Evolutionary conservation across 495 filamentous ascomycete species (phyloP), one percentile per base, ranked within the genome.

Genomic region (Daldinia decipiens): DNA sequence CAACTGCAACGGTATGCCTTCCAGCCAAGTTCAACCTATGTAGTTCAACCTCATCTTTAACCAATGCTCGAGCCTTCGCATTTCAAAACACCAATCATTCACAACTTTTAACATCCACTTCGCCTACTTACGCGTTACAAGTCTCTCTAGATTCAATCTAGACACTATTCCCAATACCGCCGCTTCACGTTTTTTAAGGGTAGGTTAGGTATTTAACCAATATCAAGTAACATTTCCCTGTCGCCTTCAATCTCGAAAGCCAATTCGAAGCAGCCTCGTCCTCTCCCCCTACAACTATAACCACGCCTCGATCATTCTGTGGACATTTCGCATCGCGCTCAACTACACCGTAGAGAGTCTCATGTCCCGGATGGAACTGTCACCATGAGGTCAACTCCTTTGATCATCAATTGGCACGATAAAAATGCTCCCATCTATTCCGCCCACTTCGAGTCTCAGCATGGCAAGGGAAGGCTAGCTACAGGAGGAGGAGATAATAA

Each of bases 401-500:
- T 98, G 60, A 92, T 97, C 68, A 92, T 97, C 78, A 90, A 93
- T 80, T 98, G 95, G 95, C 96, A 98, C 79, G 92, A 97, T 72
- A 92, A 94, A 71, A 97, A 96, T 81, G 86, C 91, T 69, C 94
- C 95, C 53, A 94, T 98, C 71, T 98, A 97, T 79, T 97, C 94
- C 32, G 92, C 92, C 71, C 93, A 98, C 81, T 98, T 98, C 80
- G 93, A 98, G 75, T 92, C 92, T 68, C 69, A 67, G 15, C 89
- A 95, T 81, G 93, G 94, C 70, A 98, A 95, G 80, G 92, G 92
- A 57, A 91, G 96, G 72, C 81, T 98, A 65, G 96, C 95, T 57
- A 98, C 95, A 5, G 95, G 89, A 68, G 95, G 95, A 67, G 96
- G 96, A 74, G 95, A 99, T 80, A 97, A 96, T 79, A 95, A 98